A percentile compares a stretch with the other conserved stretches of the same genome.
These are phyloP conservation scores for Didymella segeticola DNA, from an alignment of 2,329 filamentous ascomycete genomes.

Conservation along the genomic window DNA sequence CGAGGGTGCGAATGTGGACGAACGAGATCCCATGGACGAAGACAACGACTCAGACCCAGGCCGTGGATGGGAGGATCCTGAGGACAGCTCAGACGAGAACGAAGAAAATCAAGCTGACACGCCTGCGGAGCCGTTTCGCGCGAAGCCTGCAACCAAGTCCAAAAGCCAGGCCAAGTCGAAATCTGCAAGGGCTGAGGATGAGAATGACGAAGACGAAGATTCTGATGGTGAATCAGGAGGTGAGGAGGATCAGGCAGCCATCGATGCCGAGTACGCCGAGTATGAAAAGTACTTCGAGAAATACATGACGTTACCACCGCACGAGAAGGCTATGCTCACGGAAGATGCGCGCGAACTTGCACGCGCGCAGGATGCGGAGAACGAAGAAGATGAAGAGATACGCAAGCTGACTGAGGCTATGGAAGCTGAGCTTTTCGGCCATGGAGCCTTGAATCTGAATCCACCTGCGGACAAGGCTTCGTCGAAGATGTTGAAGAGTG, in stretches of 20 bases:
- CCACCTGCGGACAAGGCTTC: constrained; percentile 15
- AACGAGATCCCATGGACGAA: constrained; percentile 69
- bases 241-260: constrained; percentile 64
- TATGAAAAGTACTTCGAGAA: constrained; percentile 81
- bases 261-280: constrained; percentile 72
- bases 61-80: constrained; percentile 52
- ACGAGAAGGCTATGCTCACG: constrained; percentile 42
- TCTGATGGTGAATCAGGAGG: constrained; percentile 59
- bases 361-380: constrained; percentile 50
- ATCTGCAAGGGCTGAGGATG: constrained; percentile 49
- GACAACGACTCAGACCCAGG: constrained; percentile 62
- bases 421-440: constrained; percentile 73
- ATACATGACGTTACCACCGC: constrained; percentile 75
- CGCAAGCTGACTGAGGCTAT: constrained; percentile 70
- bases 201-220: constrained; percentile 53
- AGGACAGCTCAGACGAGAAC: constrained; percentile 53
- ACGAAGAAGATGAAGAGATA: constrained; percentile 64
- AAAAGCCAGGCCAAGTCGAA: constrained; percentile 65
- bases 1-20: constrained; percentile 73
- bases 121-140: not conserved
- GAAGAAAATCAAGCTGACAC: constrained; percentile 20
- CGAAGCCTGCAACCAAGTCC: constrained; percentile 57
- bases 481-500: not conserved
- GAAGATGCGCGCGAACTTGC: constrained; percentile 45
- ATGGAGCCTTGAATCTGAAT: constrained; percentile 67